Conservation (phyloP, 2,329 filamentous ascomycete species). For the Eutypa lata region DNA sequence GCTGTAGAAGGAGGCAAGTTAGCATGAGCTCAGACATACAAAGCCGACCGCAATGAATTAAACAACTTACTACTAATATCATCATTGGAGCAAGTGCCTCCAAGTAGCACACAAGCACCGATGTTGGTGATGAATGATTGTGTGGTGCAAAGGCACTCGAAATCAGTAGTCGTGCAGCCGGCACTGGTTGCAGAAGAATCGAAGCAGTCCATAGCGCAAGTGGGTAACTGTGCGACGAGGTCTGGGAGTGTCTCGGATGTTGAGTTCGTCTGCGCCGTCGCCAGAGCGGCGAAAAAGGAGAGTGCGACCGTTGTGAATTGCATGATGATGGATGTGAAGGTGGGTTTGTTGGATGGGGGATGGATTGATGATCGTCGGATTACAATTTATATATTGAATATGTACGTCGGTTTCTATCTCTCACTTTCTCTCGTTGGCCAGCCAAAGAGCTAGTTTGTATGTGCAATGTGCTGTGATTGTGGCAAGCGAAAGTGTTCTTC, state of each 20-base stretch:
- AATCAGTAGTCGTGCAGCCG: conserved; percentile 24
- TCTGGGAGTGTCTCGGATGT: conserved; percentile 22
- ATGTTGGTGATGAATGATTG: conserved; percentile 21
- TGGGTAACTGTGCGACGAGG: conserved; percentile 25
- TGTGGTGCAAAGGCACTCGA: conserved; percentile 26
- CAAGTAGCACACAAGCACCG: conserved; percentile 15
- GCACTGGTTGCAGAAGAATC: conserved; percentile 15
- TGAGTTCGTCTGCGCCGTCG: conserved; percentile 15
- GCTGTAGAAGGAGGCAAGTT: conserved; percentile 12
- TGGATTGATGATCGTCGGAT: neutral
- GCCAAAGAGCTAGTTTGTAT: too few species aligned
- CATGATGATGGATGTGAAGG: conserved; percentile 7
- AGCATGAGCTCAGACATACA: conserved; percentile 1
- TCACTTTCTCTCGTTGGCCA: too few species aligned
- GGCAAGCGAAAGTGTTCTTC: too few species aligned
- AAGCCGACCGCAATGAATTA: neutral
- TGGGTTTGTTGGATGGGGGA: neutral
- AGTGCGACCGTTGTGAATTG: conserved; percentile 16
- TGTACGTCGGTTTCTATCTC: too few species aligned
- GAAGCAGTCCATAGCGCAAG: conserved; percentile 26
- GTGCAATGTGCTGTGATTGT: too few species aligned
- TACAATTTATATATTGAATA: too few species aligned
- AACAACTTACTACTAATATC: conserved; percentile 22
- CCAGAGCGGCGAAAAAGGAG: conserved; percentile 21
- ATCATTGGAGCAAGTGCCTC: conserved; percentile 13